A percentile compares a stretch with the other conserved stretches of the same genome.
phyloP scores from a whole-genome alignment of 2,329 filamentous ascomycete species.

The Diaporthe caulivora region DNA sequence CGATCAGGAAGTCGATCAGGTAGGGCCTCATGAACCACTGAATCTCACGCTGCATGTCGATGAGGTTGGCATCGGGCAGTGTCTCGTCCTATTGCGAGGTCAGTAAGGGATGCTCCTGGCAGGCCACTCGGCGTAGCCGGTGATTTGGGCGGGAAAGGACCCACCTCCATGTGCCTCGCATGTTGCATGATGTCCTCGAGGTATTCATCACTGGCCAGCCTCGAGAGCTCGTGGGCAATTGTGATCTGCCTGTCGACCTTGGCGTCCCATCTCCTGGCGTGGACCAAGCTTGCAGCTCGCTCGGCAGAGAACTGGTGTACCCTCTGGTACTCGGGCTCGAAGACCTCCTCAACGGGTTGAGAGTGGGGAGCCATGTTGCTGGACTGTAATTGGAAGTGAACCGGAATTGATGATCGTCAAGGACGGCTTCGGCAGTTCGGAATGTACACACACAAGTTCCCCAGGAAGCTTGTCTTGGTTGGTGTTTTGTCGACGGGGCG shows the following conservation, averaged over 20 bases:
- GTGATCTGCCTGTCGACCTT: conserved; percentile 80
- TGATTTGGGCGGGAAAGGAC: conserved; percentile 46
- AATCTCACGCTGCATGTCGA: conserved; percentile 99
- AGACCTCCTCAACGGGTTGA: conserved; percentile 47
- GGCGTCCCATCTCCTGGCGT: conserved; percentile 40
- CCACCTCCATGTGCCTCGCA: conserved; percentile 93
- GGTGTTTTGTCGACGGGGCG: conserved; percentile 35
- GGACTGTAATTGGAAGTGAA: conserved; percentile 42
- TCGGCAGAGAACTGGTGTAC: conserved; percentile 39
- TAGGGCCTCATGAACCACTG: conserved; percentile 99
- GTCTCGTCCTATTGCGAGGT: conserved; percentile 75
- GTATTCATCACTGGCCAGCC: conserved; percentile 88
- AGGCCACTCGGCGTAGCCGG: not conserved
- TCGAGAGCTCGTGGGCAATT: conserved; percentile 89
- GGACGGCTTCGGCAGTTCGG: conserved; percentile 19
- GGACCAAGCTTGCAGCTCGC: conserved; percentile 38
- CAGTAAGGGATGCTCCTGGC: conserved; percentile 1
- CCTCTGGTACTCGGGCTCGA: conserved; percentile 38
- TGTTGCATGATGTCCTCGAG: conserved; percentile 94
- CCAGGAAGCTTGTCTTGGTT: conserved; percentile 62
- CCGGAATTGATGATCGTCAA: conserved; percentile 35
- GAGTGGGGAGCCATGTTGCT: conserved; percentile 49
- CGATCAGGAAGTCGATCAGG: conserved; percentile 96
- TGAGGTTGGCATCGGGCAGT: conserved; percentile 94
- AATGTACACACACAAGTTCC: conserved; percentile 53